A percentile compares a stretch with the other conserved stretches of the same genome.
These are phyloP conservation scores for Candida wancherniae DNA, from an alignment of 805 yeast genomes.

Conservation along the genomic window DNA sequence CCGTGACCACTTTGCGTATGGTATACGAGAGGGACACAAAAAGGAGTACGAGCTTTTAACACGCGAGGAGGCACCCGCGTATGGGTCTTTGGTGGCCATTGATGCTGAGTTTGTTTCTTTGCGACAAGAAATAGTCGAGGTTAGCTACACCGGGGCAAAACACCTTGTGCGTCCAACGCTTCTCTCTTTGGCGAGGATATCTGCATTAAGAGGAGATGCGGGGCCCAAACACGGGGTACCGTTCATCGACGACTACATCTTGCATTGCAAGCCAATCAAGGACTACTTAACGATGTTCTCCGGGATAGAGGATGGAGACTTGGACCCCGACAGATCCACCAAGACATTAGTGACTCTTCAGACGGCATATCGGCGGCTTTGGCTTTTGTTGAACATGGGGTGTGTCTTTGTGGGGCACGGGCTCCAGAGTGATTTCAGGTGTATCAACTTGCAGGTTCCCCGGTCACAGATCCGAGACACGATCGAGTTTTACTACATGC, in stretches of 20 bases:
- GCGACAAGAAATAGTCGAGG: slow-evolving; percentile 73
- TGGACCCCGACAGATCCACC: slow-evolving; percentile 62
- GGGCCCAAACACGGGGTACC: slow-evolving; percentile 68
- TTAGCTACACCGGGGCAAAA: slow-evolving; percentile 66
- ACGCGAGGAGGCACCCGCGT: slow-evolving; percentile 61
- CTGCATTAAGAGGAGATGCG: slow-evolving; percentile 70
- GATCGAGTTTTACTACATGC: slow-evolving; percentile 68
- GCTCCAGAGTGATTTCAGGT: slow-evolving; percentile 81
- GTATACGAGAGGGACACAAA: slow-evolving; percentile 52
- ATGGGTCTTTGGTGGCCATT: slow-evolving; percentile 80
- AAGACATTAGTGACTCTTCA: slow-evolving; percentile 73
- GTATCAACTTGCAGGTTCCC: slow-evolving; percentile 89
- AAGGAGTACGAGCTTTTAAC: slow-evolving; percentile 69
- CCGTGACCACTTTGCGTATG: slow-evolving; percentile 68
- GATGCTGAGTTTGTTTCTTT: slow-evolving; percentile 95
- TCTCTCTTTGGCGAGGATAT: slow-evolving; percentile 79
- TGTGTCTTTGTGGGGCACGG: slow-evolving; percentile 96
- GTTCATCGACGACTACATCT: slow-evolving; percentile 89
- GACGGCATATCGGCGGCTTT: slow-evolving; percentile 79
- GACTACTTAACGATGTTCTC: slow-evolving; percentile 88
- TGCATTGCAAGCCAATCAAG: slow-evolving; percentile 62
- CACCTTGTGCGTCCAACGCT: slow-evolving; percentile 69
- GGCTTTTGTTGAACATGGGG: slow-evolving; percentile 86
- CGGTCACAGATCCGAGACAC: slow-evolving; percentile 84
- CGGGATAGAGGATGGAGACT: slow-evolving; percentile 91